Conservation (phyloP, 306 rosid genomes). For the Malus asiatica region DNA sequence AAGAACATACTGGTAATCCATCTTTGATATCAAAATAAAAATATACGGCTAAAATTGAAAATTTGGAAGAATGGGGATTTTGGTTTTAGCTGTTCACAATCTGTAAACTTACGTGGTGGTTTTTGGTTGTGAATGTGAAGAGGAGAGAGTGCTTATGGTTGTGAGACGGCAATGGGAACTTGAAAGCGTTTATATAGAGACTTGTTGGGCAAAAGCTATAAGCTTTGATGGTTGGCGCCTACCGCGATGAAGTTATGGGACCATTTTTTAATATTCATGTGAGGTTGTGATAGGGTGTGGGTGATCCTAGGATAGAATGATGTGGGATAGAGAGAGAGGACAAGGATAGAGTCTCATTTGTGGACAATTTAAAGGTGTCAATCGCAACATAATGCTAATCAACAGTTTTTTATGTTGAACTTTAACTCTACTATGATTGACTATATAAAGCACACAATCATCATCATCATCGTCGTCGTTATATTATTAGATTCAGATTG, state of each 20-base stretch:
- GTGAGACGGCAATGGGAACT: background rate
- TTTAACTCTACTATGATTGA: background rate
- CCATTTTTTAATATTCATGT: background rate
- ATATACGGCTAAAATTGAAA: background rate
- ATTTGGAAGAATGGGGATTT: background rate
- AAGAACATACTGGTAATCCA: slow-evolving; percentile 38
- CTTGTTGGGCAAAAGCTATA: background rate
- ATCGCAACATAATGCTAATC: background rate
- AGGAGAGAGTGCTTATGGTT: background rate
- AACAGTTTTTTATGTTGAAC: background rate
- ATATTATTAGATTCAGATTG: background rate
- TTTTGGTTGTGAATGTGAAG: background rate
- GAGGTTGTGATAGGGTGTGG: background rate
- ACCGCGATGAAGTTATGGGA: background rate
- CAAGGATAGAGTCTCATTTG: background rate
- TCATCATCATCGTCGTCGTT: background rate
- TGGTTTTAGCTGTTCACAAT: background rate
- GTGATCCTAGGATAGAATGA: background rate
- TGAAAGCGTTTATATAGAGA: background rate
- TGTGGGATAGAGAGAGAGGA: background rate
- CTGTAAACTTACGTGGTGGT: background rate
- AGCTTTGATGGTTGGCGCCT: background rate
- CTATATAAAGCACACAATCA: background rate
- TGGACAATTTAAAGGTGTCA: background rate
- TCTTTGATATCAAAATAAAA: slow-evolving; percentile 3